Evolutionary conservation across 2,329 filamentous ascomycete species (phyloP).

Genomic region (Fusarium nelsonii): DNA sequence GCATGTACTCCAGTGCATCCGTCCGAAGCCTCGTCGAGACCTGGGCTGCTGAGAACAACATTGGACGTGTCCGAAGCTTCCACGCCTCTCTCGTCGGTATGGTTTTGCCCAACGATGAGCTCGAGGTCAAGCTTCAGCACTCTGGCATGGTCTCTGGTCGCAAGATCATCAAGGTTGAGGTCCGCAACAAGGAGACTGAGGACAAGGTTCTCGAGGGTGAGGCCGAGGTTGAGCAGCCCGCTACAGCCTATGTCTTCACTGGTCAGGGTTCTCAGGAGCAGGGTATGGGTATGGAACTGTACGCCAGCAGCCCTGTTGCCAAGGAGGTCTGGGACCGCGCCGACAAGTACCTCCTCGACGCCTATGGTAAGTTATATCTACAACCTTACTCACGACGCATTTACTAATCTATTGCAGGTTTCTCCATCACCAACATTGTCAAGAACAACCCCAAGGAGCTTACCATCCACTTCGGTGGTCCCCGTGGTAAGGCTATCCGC

Average conservation of each 20-base stretch:
- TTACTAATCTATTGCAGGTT: conserved; percentile 65
- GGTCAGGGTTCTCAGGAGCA: conserved; percentile 99
- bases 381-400: background rate
- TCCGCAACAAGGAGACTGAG: conserved; percentile 93
- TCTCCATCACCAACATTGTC: conserved; percentile 98
- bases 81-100: conserved; percentile 97
- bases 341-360: conserved; percentile 98
- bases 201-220: conserved; percentile 96
- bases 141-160: conserved; percentile 97
- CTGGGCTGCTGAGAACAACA: conserved; percentile 98
- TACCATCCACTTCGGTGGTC: conserved; percentile 97
- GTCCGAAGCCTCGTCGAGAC: conserved; percentile 97
- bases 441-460: conserved; percentile 99
- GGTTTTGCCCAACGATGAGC: conserved; percentile 96
- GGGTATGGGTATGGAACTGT: conserved; percentile 99
- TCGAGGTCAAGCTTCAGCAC: conserved; percentile 95
- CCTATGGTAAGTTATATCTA: conserved; percentile 78
- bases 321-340: conserved; percentile 98
- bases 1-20: conserved; percentile 98
- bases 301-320: conserved; percentile 91
- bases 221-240: conserved; percentile 97
- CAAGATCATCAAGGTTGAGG: conserved; percentile 99
- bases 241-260: conserved; percentile 97
- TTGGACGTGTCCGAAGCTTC: conserved; percentile 97
- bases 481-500: conserved; percentile 95